phyloP scores from a whole-genome alignment of 2,329 filamentous ascomycete genomes.

The Phyllosticta capitalensis region DNA sequence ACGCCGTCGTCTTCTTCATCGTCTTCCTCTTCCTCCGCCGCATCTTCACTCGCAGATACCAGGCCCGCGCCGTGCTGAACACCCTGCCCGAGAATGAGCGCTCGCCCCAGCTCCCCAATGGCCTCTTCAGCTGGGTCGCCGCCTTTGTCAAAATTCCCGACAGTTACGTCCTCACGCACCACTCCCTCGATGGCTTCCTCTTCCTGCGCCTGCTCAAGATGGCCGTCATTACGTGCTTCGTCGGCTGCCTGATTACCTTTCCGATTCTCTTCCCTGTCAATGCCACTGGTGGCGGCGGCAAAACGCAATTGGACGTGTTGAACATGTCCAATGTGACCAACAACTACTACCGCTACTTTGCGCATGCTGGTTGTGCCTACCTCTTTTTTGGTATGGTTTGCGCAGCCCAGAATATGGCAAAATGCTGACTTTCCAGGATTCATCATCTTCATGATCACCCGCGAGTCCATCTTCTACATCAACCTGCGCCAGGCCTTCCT shows the following conservation, averaged over 20 bases:
- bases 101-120: slow-evolving; percentile 6
- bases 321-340: slow-evolving; percentile 67
- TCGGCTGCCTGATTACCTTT: slow-evolving; percentile 67
- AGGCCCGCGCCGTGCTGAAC: slow-evolving; percentile 32
- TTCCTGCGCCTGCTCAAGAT: slow-evolving; percentile 75
- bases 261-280: slow-evolving; percentile 85
- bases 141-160: slow-evolving; percentile 52
- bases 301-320: slow-evolving; percentile 63
- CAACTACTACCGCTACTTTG: slow-evolving; percentile 57
- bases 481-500: slow-evolving; percentile 89
- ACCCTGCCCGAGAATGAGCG: slow-evolving; percentile 5
- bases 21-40: slow-evolving; percentile 44
- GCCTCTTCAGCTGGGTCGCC: slow-evolving; percentile 31
- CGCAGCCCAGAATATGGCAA: not conserved
- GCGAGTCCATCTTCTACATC: slow-evolving; percentile 85
- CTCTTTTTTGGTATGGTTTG: slow-evolving; percentile 55
- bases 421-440: slow-evolving; percentile 43
- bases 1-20: slow-evolving; percentile 40
- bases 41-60: slow-evolving; percentile 45
- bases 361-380: slow-evolving; percentile 72
- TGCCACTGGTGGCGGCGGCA: slow-evolving; percentile 61
- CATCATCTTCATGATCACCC: slow-evolving; percentile 76
- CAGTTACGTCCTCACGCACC: slow-evolving; percentile 75
- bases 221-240: slow-evolving; percentile 21
- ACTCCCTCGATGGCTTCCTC: slow-evolving; percentile 85